A percentile compares a stretch with the other conserved stretches of the same genome.
Evolutionary conservation across 1,284 basidiomycete species (phyloP).

Genomic region (Peniophora sp.): DNA sequence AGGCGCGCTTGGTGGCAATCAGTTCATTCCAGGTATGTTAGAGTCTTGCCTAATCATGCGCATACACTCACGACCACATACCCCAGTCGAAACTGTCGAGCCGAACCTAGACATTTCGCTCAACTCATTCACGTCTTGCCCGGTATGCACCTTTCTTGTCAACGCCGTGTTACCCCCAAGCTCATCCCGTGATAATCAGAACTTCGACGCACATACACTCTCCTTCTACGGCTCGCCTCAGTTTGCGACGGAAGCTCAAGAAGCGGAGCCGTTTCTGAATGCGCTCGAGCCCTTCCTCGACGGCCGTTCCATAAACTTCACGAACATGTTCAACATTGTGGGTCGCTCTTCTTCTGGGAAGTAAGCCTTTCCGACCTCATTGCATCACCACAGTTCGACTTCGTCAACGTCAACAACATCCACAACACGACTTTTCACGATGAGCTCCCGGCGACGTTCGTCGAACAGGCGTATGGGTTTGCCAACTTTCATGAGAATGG

Average conservation of each 20-base stretch:
- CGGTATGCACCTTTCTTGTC: constrained; percentile 12
- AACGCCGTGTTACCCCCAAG: neutral
- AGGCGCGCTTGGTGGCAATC: constrained; percentile 31
- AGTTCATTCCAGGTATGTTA: constrained; percentile 16
- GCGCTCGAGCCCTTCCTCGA: constrained; percentile 30
- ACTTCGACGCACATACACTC: constrained; percentile 15
- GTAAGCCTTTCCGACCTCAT: neutral
- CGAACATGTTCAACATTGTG: constrained; percentile 28
- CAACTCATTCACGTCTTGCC: constrained; percentile 34
- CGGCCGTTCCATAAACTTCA: constrained; percentile 28
- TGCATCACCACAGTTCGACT: constrained; percentile 33
- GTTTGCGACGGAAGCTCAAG: constrained; percentile 25
- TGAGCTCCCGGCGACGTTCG: constrained; percentile 22
- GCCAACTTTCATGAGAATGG: constrained; percentile 44
- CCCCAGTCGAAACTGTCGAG: constrained; percentile 27
- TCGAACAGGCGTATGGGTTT: constrained; percentile 31
- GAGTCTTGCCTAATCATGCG: neutral
- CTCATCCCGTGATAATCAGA: constrained; percentile 8
- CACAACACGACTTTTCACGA: constrained; percentile 36
- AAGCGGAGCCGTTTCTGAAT: constrained; percentile 32
- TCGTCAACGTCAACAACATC: constrained; percentile 41
- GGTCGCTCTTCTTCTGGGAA: neutral
- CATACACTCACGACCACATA: neutral
- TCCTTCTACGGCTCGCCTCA: constrained; percentile 19
- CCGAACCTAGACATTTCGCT: constrained; percentile 31